Conservation (phyloP, 331 rosid species). For the Acacia pycnantha region DNA sequence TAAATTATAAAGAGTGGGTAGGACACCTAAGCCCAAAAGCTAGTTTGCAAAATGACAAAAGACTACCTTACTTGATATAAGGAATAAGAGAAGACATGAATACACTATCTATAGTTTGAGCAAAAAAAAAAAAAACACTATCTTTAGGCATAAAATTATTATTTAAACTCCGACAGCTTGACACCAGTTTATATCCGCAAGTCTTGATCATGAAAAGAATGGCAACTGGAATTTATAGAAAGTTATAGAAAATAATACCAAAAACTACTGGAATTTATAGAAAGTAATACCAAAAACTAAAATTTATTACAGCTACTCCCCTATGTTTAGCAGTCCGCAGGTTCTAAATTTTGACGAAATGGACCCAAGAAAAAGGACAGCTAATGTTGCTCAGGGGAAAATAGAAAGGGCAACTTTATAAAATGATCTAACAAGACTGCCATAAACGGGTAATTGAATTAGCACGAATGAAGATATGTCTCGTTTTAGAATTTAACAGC, state of each 20-base stretch:
- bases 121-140: too few species aligned
- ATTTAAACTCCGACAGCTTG: not conserved
- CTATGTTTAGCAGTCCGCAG: not conserved
- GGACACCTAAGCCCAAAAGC: not conserved
- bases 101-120: not conserved
- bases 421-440: not conserved
- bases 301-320: not conserved
- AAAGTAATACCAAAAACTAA: not conserved
- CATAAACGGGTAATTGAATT: not conserved
- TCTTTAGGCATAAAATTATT: not conserved
- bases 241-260: not conserved
- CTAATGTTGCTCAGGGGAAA: not conserved
- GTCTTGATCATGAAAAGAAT: not conserved
- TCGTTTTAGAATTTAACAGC: not conserved
- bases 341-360: not conserved
- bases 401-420: not conserved
- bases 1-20: not conserved
- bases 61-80: not conserved
- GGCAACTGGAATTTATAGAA: not conserved
- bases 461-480: constrained; percentile 3
- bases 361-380: not conserved
- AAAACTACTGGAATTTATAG: not conserved
- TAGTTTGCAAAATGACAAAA: not conserved
- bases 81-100: not conserved
- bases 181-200: not conserved